Conservation (phyloP, 176 grass and related monocot genomes). For the Thinopyrum elongatum region DNA sequence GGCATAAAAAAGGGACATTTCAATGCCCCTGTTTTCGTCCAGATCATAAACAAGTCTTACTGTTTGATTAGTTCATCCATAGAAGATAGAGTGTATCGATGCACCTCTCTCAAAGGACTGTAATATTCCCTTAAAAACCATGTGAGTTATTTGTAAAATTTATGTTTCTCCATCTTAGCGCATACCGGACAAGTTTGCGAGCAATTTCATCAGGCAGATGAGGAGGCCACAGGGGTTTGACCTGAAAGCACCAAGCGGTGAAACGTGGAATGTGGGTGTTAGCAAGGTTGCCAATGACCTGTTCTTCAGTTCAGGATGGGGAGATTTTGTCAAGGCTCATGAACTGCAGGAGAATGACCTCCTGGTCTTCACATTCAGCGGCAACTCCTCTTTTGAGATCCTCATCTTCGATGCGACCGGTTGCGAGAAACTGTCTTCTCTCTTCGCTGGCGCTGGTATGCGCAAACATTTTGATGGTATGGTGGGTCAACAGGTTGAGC, state of each 20-base stretch:
- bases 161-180: constrained; percentile 21
- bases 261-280: constrained; percentile 31
- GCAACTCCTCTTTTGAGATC: constrained; percentile 43
- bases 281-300: neutral
- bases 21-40: too few relatives aligned
- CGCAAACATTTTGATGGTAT: neutral
- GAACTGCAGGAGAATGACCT: constrained; percentile 39
- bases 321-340: constrained; percentile 50
- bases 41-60: neutral
- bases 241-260: constrained; percentile 34
- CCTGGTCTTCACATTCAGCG: constrained; percentile 47
- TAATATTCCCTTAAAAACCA: neutral
- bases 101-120: neutral
- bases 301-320: constrained; percentile 39
- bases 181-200: constrained; percentile 40
- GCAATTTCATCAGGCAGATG: constrained; percentile 33
- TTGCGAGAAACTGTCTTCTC: constrained; percentile 37
- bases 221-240: neutral
- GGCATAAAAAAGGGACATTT: too few relatives aligned
- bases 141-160: neutral
- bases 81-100: neutral
- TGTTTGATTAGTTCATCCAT: neutral
- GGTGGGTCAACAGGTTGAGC: neutral
- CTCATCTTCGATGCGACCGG: constrained; percentile 43
- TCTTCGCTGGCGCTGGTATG: neutral